These are phyloP conservation scores for Coemansia sp. DNA, from an alignment of 192 early-diverging fungal species.

Conservation along the genomic window DNA sequence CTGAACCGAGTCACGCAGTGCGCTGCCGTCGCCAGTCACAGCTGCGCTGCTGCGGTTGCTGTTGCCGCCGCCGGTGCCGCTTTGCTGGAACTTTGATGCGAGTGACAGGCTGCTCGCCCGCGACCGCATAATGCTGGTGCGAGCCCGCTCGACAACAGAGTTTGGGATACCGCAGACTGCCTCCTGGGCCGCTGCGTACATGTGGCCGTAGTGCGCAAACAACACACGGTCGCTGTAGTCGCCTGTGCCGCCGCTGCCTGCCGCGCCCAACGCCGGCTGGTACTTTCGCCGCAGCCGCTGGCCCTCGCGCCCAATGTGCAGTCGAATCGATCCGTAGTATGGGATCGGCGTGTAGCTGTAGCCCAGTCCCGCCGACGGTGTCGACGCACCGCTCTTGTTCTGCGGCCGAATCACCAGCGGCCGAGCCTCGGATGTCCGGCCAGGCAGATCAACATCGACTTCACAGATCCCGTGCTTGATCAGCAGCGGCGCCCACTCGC, in stretches of 20 bases:
- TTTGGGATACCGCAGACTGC: conserved; percentile 25
- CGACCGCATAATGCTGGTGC: conserved; percentile 45
- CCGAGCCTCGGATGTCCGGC: not conserved
- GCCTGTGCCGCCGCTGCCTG: conserved; percentile 7
- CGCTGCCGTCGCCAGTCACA: not conserved
- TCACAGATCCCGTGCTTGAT: conserved; percentile 58
- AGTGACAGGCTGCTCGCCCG: conserved; percentile 50
- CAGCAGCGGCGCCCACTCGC: conserved; percentile 63
- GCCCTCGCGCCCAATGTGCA: conserved; percentile 46
- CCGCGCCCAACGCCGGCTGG: conserved; percentile 14
- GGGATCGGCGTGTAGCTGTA: conserved; percentile 52
- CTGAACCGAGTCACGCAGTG: conserved; percentile 20
- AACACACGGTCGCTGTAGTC: conserved; percentile 34
- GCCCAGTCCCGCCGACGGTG: conserved; percentile 17
- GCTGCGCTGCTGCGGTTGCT: conserved; percentile 11
- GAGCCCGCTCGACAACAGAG: conserved; percentile 42
- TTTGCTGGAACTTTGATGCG: conserved; percentile 43
- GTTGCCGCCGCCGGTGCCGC: conserved; percentile 1
- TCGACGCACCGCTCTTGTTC: conserved; percentile 16
- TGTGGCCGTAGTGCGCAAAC: conserved; percentile 45
- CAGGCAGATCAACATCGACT: conserved; percentile 33
- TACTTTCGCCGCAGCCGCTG: conserved; percentile 24
- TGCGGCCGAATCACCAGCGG: conserved; percentile 41
- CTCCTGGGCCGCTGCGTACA: conserved; percentile 40
- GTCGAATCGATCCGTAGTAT: conserved; percentile 64